Conservation (phyloP, 2,329 filamentous ascomycete species). For the Aureobasidium lini region DNA sequence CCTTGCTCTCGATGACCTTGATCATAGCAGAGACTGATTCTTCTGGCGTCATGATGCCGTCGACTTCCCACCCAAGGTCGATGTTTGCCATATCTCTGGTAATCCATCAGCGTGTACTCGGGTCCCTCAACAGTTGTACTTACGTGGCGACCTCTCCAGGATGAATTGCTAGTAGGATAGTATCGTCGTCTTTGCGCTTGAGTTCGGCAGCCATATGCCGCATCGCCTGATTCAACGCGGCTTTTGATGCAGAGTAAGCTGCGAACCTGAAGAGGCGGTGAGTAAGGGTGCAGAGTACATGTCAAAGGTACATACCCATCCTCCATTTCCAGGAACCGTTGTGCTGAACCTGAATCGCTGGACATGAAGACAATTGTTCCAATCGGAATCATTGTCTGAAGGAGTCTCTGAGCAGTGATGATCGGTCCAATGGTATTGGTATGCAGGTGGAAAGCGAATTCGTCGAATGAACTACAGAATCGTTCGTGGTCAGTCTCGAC, state of each 20-base stretch:
- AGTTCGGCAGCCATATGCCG: slow-evolving; percentile 50
- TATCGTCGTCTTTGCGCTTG: slow-evolving; percentile 41
- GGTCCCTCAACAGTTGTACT: slow-evolving; percentile 14
- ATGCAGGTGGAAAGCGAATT: slow-evolving; percentile 48
- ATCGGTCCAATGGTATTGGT: slow-evolving; percentile 55
- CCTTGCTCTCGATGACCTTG: slow-evolving; percentile 43
- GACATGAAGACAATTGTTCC: slow-evolving; percentile 51
- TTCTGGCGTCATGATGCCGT: slow-evolving; percentile 44
- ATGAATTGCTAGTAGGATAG: slow-evolving; percentile 48
- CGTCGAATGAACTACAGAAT: slow-evolving; percentile 40
- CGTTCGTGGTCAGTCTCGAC: neutral
- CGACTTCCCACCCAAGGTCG: slow-evolving; percentile 43
- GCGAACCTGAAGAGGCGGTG: slow-evolving; percentile 34
- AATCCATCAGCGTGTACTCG: slow-evolving; percentile 2
- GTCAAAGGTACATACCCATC: slow-evolving; percentile 34
- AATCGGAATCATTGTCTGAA: slow-evolving; percentile 40
- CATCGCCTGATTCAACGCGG: slow-evolving; percentile 50
- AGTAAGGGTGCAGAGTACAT: neutral
- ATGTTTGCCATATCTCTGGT: slow-evolving; percentile 48
- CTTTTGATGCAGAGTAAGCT: slow-evolving; percentile 51
- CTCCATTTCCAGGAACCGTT: slow-evolving; percentile 46
- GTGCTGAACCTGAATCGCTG: slow-evolving; percentile 48
- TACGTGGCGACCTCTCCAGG: slow-evolving; percentile 50
- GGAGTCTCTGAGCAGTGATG: slow-evolving; percentile 46
- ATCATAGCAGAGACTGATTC: slow-evolving; percentile 46